Conservation (phyloP, 1,139 yeast species). For the Blastobotrys raffinosifermentans region DNA sequence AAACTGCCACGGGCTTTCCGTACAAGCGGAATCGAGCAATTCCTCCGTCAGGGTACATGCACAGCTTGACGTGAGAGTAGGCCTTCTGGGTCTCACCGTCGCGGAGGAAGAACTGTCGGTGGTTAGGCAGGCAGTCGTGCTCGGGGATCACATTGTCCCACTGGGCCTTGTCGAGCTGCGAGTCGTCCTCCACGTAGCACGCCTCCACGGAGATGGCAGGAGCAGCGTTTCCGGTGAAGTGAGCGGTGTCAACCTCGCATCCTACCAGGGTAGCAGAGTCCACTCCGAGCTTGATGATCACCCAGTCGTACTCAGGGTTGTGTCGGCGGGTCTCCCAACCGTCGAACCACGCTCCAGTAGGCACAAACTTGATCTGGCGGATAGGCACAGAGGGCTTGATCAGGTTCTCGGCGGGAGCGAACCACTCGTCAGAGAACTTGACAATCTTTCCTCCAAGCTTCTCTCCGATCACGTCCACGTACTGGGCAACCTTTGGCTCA, state of each 20-base stretch:
- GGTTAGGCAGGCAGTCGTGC: conserved; percentile 81
- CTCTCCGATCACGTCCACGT: conserved; percentile 67
- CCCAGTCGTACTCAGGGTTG: conserved; percentile 82
- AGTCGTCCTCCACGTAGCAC: conserved; percentile 35
- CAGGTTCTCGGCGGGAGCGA: conserved; percentile 87
- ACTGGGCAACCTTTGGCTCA: conserved; percentile 18
- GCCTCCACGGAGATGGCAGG: conserved; percentile 87
- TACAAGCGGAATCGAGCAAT: conserved; percentile 89
- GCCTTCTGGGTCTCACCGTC: conserved; percentile 46
- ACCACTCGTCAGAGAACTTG: conserved; percentile 81
- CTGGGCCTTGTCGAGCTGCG: conserved; percentile 34
- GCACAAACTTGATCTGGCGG: conserved; percentile 71
- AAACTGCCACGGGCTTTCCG: conserved; percentile 69
- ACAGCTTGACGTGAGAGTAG: conserved; percentile 74
- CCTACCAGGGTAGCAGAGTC: conserved; percentile 73
- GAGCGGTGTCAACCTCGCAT: conserved; percentile 87
- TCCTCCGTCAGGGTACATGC: conserved; percentile 95
- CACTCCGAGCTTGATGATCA: conserved; percentile 74
- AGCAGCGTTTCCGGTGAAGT: conserved; percentile 91
- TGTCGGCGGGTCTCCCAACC: conserved; percentile 99
- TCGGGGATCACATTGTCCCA: conserved; percentile 72
- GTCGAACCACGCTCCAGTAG: conserved; percentile 94
- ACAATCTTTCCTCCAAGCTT: conserved; percentile 74
- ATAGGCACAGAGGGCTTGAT: conserved; percentile 75
- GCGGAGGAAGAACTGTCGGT: conserved; percentile 73